phyloP scores from a whole-genome alignment of 2,329 filamentous ascomycete genomes.

The Arthrobotrys megalospora region DNA sequence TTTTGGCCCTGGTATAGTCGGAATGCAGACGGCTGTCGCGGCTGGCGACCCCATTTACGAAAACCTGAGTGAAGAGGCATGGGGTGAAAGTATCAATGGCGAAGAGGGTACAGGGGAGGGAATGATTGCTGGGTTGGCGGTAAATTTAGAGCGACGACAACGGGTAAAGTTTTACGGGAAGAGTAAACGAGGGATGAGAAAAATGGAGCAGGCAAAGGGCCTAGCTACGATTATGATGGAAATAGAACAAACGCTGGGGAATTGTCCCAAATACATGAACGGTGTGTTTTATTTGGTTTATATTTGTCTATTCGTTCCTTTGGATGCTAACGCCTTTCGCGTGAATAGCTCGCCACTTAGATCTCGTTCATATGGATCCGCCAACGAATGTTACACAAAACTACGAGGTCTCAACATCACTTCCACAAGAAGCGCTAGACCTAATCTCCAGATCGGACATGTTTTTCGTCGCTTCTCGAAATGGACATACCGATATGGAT shows the following conservation, averaged over 20 bases:
- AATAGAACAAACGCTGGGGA: conserved; percentile 80
- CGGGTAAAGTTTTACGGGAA: conserved; percentile 81
- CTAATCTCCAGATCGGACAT: conserved; percentile 78
- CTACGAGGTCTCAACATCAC: conserved; percentile 66
- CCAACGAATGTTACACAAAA: conserved; percentile 64
- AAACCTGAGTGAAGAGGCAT: conserved; percentile 72
- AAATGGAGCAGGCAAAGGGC: conserved; percentile 59
- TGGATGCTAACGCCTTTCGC: neutral
- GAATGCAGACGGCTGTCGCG: conserved; percentile 76
- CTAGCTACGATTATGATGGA: conserved; percentile 72
- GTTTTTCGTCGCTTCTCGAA: conserved; percentile 81
- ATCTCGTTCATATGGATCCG: conserved; percentile 69
- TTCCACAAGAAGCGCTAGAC: conserved; percentile 73
- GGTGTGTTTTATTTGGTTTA: conserved; percentile 66
- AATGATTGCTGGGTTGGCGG: conserved; percentile 75
- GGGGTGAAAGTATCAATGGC: conserved; percentile 68
- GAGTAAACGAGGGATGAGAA: conserved; percentile 75
- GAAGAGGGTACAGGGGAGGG: conserved; percentile 67
- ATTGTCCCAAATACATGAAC: conserved; percentile 85
- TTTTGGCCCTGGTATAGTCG: conserved; percentile 76
- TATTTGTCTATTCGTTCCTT: conserved; percentile 72
- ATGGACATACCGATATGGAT: conserved; percentile 79
- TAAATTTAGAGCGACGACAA: conserved; percentile 78
- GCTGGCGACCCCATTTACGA: conserved; percentile 78
- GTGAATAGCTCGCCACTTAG: conserved; percentile 71